phyloP scores from a whole-genome alignment of 768 basidiomycete species.

The Tricholoma sp. region DNA sequence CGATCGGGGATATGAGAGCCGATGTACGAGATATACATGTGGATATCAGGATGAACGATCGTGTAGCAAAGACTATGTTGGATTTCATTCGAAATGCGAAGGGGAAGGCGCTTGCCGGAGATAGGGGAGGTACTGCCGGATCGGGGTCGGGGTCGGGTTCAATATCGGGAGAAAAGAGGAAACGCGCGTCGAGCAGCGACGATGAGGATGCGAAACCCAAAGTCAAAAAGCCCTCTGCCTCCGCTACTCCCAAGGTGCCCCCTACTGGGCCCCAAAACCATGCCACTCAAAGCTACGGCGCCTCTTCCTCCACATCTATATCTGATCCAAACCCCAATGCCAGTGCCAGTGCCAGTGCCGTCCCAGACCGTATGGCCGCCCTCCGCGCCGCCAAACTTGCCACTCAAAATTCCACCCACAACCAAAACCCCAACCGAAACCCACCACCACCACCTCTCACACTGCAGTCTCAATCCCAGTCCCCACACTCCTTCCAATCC shows the following conservation, averaged over 20 bases:
- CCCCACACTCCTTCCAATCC: slow-evolving; percentile 2
- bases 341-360: not conserved
- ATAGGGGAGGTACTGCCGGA: slow-evolving; percentile 7
- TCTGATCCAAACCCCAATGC: not conserved
- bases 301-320: not conserved
- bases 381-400: slow-evolving; percentile 18
- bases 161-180: slow-evolving; percentile 12
- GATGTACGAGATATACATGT: slow-evolving; percentile 46
- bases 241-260: not conserved
- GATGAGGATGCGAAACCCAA: slow-evolving; percentile 6
- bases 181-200: slow-evolving; percentile 10
- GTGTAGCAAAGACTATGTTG: slow-evolving; percentile 49
- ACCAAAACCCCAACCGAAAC: slow-evolving; percentile 2
- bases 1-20: slow-evolving; percentile 46
- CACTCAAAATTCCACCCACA: slow-evolving; percentile 4
- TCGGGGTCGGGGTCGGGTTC: not conserved
- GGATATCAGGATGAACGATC: slow-evolving; percentile 61
- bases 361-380: slow-evolving; percentile 19
- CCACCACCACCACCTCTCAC: slow-evolving; percentile 5
- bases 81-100: slow-evolving; percentile 38
- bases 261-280: not conserved
- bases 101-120: slow-evolving; percentile 8
- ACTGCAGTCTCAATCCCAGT: not conserved
- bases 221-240: not conserved
- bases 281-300: not conserved